These are phyloP conservation scores for Fomitopsis betulina DNA, from an alignment of 1,284 basidiomycete species.

Conservation along the genomic window DNA sequence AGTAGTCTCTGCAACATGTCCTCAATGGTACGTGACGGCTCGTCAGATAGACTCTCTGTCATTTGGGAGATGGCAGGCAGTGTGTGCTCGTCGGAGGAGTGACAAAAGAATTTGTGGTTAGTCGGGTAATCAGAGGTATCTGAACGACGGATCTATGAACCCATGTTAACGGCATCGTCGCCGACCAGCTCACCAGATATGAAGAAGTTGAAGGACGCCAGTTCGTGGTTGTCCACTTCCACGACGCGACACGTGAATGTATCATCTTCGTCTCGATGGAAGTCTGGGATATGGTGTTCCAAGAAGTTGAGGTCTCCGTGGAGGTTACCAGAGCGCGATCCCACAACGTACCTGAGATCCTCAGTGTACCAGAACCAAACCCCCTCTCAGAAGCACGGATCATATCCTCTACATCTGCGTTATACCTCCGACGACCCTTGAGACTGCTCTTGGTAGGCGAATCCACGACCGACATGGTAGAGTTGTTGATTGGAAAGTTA, in stretches of 20 bases:
- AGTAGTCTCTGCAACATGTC: slow-evolving; percentile 30
- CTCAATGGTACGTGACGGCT: slow-evolving; percentile 38
- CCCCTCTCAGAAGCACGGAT: background rate
- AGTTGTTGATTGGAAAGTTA: background rate
- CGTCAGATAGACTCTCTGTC: slow-evolving; percentile 39
- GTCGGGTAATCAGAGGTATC: slow-evolving; percentile 62
- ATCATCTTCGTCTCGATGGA: slow-evolving; percentile 56
- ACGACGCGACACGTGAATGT: slow-evolving; percentile 44
- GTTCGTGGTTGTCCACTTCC: slow-evolving; percentile 25
- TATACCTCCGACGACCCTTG: background rate
- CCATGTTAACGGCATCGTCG: background rate
- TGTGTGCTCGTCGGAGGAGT: slow-evolving; percentile 38
- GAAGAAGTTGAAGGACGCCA: slow-evolving; percentile 40
- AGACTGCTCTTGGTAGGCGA: background rate
- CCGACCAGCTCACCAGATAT: slow-evolving; percentile 41
- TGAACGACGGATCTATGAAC: slow-evolving; percentile 16
- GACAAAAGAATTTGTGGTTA: slow-evolving; percentile 50
- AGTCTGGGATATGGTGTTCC: slow-evolving; percentile 27
- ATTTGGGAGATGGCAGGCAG: slow-evolving; percentile 33
- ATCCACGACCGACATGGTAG: background rate
- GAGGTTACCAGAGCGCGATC: background rate
- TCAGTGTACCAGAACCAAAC: background rate
- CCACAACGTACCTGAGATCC: slow-evolving; percentile 32
- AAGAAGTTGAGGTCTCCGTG: background rate
- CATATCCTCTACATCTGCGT: background rate